phyloP scores from a whole-genome alignment of 495 filamentous ascomycete species.

The Thermothielavioides terrestris region DNA sequence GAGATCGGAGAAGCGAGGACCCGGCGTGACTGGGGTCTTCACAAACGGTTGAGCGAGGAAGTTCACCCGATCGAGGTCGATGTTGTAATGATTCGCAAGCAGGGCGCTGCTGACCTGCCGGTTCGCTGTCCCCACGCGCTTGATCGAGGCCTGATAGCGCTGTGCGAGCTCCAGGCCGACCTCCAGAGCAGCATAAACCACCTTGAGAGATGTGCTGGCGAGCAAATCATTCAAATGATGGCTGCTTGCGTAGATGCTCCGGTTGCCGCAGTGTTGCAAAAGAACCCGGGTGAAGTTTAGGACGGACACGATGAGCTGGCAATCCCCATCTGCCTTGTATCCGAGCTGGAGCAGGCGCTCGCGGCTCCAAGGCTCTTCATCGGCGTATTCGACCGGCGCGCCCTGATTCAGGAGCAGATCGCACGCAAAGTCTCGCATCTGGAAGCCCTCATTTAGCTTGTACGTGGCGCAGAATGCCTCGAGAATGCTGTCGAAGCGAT shows the following conservation, averaged over 20 bases:
- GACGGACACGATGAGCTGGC: slow-evolving; percentile 66
- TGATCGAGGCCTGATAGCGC: slow-evolving; percentile 80
- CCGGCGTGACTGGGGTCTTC: slow-evolving; percentile 46
- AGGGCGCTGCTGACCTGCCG: slow-evolving; percentile 61
- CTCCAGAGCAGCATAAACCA: slow-evolving; percentile 66
- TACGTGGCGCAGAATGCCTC: slow-evolving; percentile 77
- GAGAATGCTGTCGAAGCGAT: slow-evolving; percentile 86
- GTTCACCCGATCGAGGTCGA: slow-evolving; percentile 81
- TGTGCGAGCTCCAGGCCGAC: slow-evolving; percentile 78
- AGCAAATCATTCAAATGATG: slow-evolving; percentile 75
- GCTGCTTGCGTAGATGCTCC: slow-evolving; percentile 92
- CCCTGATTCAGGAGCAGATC: slow-evolving; percentile 51
- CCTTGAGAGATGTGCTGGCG: slow-evolving; percentile 70
- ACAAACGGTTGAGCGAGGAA: slow-evolving; percentile 76
- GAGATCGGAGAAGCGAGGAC: slow-evolving; percentile 21
- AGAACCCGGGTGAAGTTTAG: slow-evolving; percentile 79
- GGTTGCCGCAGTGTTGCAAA: slow-evolving; percentile 90
- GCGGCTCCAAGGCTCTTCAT: slow-evolving; percentile 33
- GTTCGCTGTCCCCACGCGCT: slow-evolving; percentile 51
- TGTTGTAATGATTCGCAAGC: slow-evolving; percentile 82
- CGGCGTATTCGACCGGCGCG: slow-evolving; percentile 27
- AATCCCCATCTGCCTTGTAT: slow-evolving; percentile 65
- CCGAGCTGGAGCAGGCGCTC: slow-evolving; percentile 48
- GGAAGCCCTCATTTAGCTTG: slow-evolving; percentile 69
- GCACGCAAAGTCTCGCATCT: slow-evolving; percentile 62